phyloP scores from a whole-genome alignment of 805 yeast species.

The Diddensiella caesifluorescens region DNA sequence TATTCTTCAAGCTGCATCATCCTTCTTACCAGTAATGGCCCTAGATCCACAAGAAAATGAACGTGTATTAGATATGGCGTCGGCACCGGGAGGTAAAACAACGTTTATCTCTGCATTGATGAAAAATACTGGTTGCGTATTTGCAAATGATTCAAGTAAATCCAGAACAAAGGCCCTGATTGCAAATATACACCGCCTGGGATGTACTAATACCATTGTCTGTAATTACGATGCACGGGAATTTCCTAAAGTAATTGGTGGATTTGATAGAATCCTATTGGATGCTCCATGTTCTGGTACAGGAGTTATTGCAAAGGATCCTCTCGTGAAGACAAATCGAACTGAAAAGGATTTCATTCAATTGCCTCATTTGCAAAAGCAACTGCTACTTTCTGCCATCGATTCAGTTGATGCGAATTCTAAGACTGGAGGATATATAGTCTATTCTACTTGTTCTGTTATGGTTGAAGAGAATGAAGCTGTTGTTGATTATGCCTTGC shows the following conservation, averaged over 20 bases:
- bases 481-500: conserved; percentile 94
- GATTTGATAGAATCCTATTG: conserved; percentile 87
- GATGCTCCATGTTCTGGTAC: conserved; percentile 99
- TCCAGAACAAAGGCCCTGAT: conserved; percentile 93
- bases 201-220: conserved; percentile 93
- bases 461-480: conserved; percentile 98
- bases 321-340: conserved; percentile 85
- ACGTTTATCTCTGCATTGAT: conserved; percentile 91
- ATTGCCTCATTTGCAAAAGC: conserved; percentile 95
- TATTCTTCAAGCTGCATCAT: conserved; percentile 96
- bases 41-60: conserved; percentile 95
- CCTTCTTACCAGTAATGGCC: conserved; percentile 97
- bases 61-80: conserved; percentile 96
- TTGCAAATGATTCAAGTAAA: conserved; percentile 96
- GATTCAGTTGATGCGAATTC: conserved; percentile 95
- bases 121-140: conserved; percentile 96
- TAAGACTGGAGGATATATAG: conserved; percentile 86
- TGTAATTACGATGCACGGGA: conserved; percentile 98
- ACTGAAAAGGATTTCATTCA: conserved; percentile 95
- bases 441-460: conserved; percentile 96
- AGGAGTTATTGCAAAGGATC: conserved; percentile 97
- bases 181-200: conserved; percentile 95
- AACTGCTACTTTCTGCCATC: conserved; percentile 85
- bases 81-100: conserved; percentile 99
- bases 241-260: conserved; percentile 97